Evolutionary conservation across 768 basidiomycete species (phyloP).

Genomic region (Pleurotus salmoneostramineus): DNA sequence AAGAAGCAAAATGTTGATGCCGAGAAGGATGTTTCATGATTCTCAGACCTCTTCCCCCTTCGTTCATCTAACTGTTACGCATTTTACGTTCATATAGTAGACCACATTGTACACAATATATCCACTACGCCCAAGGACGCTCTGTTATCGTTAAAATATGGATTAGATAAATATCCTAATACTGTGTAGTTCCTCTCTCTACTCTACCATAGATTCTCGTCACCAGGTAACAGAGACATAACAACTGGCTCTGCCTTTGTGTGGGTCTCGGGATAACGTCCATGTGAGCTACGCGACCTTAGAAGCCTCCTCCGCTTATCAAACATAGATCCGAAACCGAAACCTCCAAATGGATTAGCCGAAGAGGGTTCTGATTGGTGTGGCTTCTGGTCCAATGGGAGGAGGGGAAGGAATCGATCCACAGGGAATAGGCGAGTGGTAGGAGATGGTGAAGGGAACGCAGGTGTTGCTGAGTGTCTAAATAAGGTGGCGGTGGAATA

Average conservation of each 20-base stretch:
- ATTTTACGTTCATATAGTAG: background rate
- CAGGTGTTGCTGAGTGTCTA: background rate
- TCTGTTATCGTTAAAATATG: background rate
- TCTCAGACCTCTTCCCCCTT: background rate
- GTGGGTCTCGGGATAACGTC: background rate
- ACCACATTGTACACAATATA: background rate
- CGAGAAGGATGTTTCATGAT: background rate
- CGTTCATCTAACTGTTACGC: background rate
- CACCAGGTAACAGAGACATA: slow-evolving; percentile 1
- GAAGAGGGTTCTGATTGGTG: background rate
- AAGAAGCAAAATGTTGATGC: background rate
- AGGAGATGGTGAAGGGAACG: background rate
- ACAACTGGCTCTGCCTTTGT: slow-evolving; percentile 1
- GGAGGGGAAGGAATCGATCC: background rate
- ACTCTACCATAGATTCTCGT: slow-evolving; percentile 3
- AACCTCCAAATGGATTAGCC: background rate
- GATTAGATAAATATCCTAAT: background rate
- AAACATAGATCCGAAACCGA: slow-evolving; percentile 4
- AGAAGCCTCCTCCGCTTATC: slow-evolving; percentile 1
- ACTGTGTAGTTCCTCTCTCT: background rate
- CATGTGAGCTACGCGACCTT: background rate
- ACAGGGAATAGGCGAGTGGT: background rate
- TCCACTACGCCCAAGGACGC: background rate
- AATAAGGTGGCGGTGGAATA: background rate
- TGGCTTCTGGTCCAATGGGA: background rate